Evolutionary conservation across 257 asterid genomes (phyloP), one percentile per base, ranked within the genome.

Genomic region (Solanum peruvianum): DNA sequence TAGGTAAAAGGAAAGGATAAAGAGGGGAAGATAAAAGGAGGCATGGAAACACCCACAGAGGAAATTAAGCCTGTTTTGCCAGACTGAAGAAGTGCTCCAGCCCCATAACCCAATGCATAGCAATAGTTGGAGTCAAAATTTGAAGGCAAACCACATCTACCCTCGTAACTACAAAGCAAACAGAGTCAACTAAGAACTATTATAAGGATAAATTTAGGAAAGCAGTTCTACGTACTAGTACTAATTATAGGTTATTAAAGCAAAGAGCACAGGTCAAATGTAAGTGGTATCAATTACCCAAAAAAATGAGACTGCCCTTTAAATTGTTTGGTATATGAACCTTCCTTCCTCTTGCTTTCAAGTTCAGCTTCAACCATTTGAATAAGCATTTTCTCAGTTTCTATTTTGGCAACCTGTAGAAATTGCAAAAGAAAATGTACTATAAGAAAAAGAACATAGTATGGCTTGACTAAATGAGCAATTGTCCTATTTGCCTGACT

Each of bases 281-380:
- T 33, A 81, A 18, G 62, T 41, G 81, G 44, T 44, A 84, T 23
- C 21, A 70, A 85, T 47, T 92, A 96, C 99, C 99, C 99, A 11
- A 97, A 97, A 83, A 97, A 97, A 82, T 97, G 99, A 62, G 99
- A 95, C 86, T 97, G 98, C 56, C 99, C 99, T 88, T 91, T 92
- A 90, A 97, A 96, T 82, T 93, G 93, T 45, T 92, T 90, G 52
- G 91, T 91, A 91, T 93, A 95, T 41, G 88, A 81, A 90, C 94
- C 95, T 72, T 86, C 90, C 88, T 92, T 91, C 91, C 89, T 92
- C 93, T 96, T 94, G 60, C 52, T 85, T 80, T 92, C 96, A 93
- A 97, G 92, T 93, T 96, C 99, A 67, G 98, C 94, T 87, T 96
- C 99, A 73, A 96, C 99, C 99, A 97, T 96, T 92, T 97, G 98